Base-by-base conservation (phyloP, 2,329 filamentous ascomycete species). In the Neonectria coccinea region DNA sequence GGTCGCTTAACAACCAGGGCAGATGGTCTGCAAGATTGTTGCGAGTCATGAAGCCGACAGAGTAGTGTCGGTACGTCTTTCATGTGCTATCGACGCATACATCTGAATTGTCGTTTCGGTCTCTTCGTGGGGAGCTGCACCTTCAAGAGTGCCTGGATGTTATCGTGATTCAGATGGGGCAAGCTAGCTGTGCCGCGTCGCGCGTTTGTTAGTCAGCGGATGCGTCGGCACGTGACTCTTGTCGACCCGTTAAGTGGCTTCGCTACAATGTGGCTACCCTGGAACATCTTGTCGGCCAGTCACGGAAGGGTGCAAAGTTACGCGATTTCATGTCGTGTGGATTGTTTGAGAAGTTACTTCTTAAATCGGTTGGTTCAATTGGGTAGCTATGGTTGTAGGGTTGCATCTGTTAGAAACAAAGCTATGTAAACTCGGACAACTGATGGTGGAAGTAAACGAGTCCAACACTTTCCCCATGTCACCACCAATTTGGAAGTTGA, bases 11-110 rank as follows among this genome's bases (percentile, higher is more conserved):
- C 73, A 89, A 80, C 86, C 86, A 89, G 71, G 84, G 80, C 71
- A 89, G 79, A 75, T 89, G 85, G 74, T 86, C 82, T 71, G 78
- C 76, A 65, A 89, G 82, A 74, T 89, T 89, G 79, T 88, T 88
- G 75, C 84, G 85, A 80, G 86, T 89, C 86, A 89, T 89, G 80
- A 84, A 85, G 81, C 75, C 81, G 78, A 77, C 71, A 65, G 58
- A 41, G 39, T 56, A 56, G 51, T 68, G 63, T 68, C 71, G 69
- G 67, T 67, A 63, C 56, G 64, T 69, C 51, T 65, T 64, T 72
- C 65, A 68, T 62, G 55, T 68, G 31, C 59, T 65, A 62, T 65
- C 64, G 36, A 48, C 48, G 59, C 59, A 66, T 70, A 72, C 74
- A 76, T 76, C 62, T 67, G 69, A 61, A 59, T 62, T 14, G 56